These are phyloP conservation scores for Colletotrichum sp. DNA, from an alignment of 2,329 filamentous ascomycete species.

Conservation along the genomic window DNA sequence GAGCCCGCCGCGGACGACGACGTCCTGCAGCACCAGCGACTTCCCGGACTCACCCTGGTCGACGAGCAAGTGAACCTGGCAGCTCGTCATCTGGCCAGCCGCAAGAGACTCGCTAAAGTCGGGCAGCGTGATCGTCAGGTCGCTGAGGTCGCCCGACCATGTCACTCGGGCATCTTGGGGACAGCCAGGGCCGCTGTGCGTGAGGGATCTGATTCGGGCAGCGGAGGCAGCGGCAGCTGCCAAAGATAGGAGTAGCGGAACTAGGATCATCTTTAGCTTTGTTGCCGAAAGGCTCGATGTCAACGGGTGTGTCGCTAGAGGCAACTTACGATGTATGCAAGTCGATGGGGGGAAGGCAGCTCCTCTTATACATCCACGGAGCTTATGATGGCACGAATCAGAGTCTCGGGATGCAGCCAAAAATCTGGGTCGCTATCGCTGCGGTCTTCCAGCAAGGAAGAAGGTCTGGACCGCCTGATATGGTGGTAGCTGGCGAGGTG, in stretches of 20 bases:
- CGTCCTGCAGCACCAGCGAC: slow-evolving; percentile 10
- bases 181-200: slow-evolving; percentile 13
- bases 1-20: slow-evolving; percentile 5
- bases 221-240: neutral
- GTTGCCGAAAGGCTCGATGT: neutral
- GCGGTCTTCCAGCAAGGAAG: neutral
- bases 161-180: slow-evolving; percentile 7
- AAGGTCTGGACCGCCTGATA: neutral
- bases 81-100: slow-evolving; percentile 32
- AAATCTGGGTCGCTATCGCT: neutral
- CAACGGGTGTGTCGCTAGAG: neutral
- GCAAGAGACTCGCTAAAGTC: slow-evolving; percentile 41
- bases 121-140: slow-evolving; percentile 42
- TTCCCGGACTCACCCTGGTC: slow-evolving; percentile 12
- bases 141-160: slow-evolving; percentile 22
- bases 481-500: neutral
- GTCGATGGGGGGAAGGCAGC: neutral
- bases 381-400: neutral
- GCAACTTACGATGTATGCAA: neutral
- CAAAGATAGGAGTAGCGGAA: neutral
- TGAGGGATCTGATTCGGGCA: neutral
- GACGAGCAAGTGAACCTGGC: slow-evolving; percentile 13
- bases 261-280: neutral
- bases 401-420: neutral
- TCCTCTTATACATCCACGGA: neutral